A percentile compares a stretch with the other conserved stretches of the same genome.
Conservation (phyloP, 2,329 filamentous ascomycete genomes). For the Aspergillus sp. region DNA sequence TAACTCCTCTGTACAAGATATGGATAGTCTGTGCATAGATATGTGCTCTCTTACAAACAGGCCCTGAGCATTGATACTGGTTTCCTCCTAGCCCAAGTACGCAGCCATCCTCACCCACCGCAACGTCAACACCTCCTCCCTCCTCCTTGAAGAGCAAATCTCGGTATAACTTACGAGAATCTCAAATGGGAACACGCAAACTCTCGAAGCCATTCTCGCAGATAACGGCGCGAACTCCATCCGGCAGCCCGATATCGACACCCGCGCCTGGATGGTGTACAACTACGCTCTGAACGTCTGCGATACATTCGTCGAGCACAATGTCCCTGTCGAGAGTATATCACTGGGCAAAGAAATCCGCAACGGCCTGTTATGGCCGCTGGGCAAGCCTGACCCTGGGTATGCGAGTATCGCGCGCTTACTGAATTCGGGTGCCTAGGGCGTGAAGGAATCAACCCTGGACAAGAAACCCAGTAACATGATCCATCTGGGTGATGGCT, state of each 20-base stretch:
- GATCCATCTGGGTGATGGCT: constrained; percentile 70
- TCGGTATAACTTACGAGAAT: constrained; percentile 51
- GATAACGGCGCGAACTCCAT: constrained; percentile 59
- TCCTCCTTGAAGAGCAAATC: constrained; percentile 53
- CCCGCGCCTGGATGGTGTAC: constrained; percentile 55
- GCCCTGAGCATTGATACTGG: too few species aligned
- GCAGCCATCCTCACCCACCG: too few species aligned
- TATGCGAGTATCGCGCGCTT: constrained; percentile 55
- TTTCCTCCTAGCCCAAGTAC: too few species aligned
- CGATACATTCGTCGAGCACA: constrained; percentile 51
- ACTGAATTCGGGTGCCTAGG: constrained; percentile 56
- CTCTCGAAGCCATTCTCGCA: constrained; percentile 56
- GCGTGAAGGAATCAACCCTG: constrained; percentile 56
- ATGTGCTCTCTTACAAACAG: too few species aligned
- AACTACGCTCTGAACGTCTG: constrained; percentile 59
- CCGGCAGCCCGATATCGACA: constrained; percentile 53
- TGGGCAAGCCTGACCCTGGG: constrained; percentile 44
- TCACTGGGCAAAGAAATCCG: constrained; percentile 69
- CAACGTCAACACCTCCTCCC: constrained; percentile 64
- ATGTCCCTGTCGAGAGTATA: constrained; percentile 53
- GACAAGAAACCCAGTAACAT: constrained; percentile 57
- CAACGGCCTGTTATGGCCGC: constrained; percentile 57
- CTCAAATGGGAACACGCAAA: constrained; percentile 42
- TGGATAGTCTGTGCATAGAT: too few species aligned
- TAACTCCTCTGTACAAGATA: too few species aligned